phyloP scores from a whole-genome alignment of 2,329 filamentous ascomycete genomes.

The Cordyceps javanica region DNA sequence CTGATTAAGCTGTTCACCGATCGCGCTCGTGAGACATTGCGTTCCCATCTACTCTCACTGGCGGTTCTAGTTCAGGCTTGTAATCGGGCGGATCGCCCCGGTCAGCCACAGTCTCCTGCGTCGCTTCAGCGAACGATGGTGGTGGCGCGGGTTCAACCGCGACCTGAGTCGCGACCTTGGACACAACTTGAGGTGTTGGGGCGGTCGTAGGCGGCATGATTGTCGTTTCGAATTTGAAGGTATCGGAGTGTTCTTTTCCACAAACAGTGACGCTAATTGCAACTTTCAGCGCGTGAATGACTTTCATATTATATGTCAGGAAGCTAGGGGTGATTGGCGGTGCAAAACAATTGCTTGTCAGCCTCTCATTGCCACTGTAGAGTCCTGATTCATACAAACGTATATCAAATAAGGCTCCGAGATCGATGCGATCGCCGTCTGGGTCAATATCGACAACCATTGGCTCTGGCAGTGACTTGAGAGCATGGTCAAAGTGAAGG shows the following conservation, averaged over 20 bases:
- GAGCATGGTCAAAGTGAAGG: background rate
- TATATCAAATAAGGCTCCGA: background rate
- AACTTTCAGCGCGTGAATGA: background rate
- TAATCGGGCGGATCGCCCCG: background rate
- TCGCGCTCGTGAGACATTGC: background rate
- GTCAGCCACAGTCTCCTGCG: background rate
- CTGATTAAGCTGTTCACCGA: too few relatives aligned
- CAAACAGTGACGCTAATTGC: background rate
- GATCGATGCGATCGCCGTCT: background rate
- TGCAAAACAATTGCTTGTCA: background rate
- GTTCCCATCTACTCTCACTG: background rate
- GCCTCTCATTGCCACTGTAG: background rate
- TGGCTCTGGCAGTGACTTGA: background rate
- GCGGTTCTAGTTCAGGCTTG: too few relatives aligned
- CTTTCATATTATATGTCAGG: background rate
- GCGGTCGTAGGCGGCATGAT: background rate
- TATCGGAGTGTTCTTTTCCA: background rate
- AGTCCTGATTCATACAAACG: background rate
- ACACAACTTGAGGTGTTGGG: background rate
- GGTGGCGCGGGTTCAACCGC: background rate
- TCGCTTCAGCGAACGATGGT: background rate
- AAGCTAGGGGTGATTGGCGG: constrained; percentile 1
- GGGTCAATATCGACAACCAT: background rate
- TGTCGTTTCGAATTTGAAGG: background rate
- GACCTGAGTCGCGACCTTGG: background rate